These are phyloP conservation scores for Blastobotrys buckinghamii DNA, from an alignment of 1,139 yeast genomes.

Conservation along the genomic window DNA sequence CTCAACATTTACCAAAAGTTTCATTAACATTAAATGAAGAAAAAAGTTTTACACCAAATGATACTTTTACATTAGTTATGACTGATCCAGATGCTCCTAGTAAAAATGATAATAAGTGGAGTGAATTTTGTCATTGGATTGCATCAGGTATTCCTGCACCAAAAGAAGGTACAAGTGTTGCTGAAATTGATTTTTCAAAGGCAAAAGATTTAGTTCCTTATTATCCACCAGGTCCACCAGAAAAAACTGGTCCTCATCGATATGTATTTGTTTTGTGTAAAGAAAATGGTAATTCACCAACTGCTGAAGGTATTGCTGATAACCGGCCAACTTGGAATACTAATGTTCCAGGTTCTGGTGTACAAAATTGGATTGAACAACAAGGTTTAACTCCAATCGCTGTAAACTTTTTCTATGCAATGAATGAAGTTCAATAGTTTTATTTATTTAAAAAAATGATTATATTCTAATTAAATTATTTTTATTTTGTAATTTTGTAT, in stretches of 20 bases:
- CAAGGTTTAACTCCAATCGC: constrained; percentile 63
- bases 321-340: constrained; percentile 87
- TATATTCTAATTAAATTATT: not conserved
- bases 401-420: constrained; percentile 75
- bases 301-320: constrained; percentile 9
- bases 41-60: constrained; percentile 34
- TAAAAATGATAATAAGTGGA: constrained; percentile 74
- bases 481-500: not conserved
- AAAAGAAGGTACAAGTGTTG: constrained; percentile 30
- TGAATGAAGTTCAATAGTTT: constrained; percentile 45
- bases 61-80: constrained; percentile 63
- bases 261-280: constrained; percentile 71
- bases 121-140: constrained; percentile 79
- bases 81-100: constrained; percentile 97
- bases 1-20: constrained; percentile 60
- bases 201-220: constrained; percentile 42
- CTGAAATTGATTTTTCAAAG: constrained; percentile 27
- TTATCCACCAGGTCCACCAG: constrained; percentile 82
- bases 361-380: constrained; percentile 63
- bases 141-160: constrained; percentile 50
- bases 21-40: constrained; percentile 57
- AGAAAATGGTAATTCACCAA: constrained; percentile 35
- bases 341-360: constrained; percentile 68
- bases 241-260: constrained; percentile 74
- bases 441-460: not conserved